Evolutionary conservation across 2,329 filamentous ascomycete species (phyloP), one percentile per base, ranked within the genome.

Genomic region (Aspergillus neoniger): DNA sequence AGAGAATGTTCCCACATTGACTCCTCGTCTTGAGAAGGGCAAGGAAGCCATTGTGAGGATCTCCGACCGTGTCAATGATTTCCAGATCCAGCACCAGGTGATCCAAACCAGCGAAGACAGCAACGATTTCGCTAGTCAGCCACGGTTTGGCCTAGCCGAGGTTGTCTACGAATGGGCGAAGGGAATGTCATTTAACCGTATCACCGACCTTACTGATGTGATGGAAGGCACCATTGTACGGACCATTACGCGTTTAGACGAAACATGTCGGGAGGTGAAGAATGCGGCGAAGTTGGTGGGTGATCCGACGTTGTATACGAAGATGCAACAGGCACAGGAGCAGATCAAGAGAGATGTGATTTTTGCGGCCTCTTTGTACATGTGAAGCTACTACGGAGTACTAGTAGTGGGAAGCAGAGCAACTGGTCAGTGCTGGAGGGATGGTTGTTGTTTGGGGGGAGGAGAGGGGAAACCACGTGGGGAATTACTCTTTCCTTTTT

Each of bases 111-210:
- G 89, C 1, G 94, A 98, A 58, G 94, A 97, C 73, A 90, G 89
- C 60, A 96, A 96, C 70, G 94, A 98, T 76, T 97, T 97, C 72
- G 90, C 91, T 38, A 92, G 88, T 61, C 85, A 89, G 57, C 92
- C 93, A 2, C 86, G 94, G 9, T 99, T 99, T 73, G 95, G 94
- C 1, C 85, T 99, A 58, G 92, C 96, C 74, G 95, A 99, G 77
- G 95, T 99, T 0, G 96, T 99, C 36, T 97, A 98, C 74, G 95
- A 99, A 77, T 99, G 95, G 95, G 95, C 95, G 9, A 84, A 92
- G 53, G 95, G 95, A 25, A 98, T 98, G 92, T 94, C 91, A 55
- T 99, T 99, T 83, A 96, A 96, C 78, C 94, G 95, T 66, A 99
- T 99, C 67, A 98, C 94, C 0, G 91, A 94, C 67, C 80, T 99